Base-by-base conservation (phyloP, 805 yeast genomes). In the Groenewaldozyma tartarivorans region DNA sequence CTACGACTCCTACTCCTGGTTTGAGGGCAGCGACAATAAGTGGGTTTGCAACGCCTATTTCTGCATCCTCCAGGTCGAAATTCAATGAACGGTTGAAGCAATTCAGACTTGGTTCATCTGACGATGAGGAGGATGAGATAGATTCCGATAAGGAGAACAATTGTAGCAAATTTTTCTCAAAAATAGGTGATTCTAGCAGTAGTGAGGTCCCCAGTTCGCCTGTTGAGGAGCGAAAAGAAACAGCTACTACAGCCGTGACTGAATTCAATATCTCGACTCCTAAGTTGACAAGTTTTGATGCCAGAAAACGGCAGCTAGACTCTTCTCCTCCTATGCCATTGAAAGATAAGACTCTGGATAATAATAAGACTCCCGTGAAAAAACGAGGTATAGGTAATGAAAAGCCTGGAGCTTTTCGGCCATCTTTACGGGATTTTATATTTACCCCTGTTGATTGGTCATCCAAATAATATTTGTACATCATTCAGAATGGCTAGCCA, bases 391-490 rank as follows among this genome's bases (percentile, higher is more conserved):
- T 24, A 7, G 13, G 29, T 24, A 24, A 7, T n/a, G n/a, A 13
- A 24, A 24, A 24, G 29, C 7, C 13, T 13, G 13, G 29, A 9
- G 11, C 13, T 11, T 37, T 24, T 5, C n/a, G 22, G 18, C 4
- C 16, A 15, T 36, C 43, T n/a, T 31, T 40, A 20, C 39, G 36
- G 20, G 16, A 18, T 6, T 40, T 35, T 36, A 36, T 40, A 22
- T 40, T 16, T 21, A 16, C 39, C 5, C 35, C 40, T 9, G 29
- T 24, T 24, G 29, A 24, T 13, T 24, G 29, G 15, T 27, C 21
- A 7, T 17, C 15, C 6, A 11, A 15, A 34, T 9, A 17, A 7
- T 17, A 17, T 17, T 16, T 7, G 31, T 9, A n/a, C n/a, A n/a
- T n/a, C n/a, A n/a, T n/a, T n/a, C n/a, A n/a, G n/a, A n/a, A n/a